Conservation (phyloP, 169 alveolate genomes). For the Babesia ovata region DNA sequence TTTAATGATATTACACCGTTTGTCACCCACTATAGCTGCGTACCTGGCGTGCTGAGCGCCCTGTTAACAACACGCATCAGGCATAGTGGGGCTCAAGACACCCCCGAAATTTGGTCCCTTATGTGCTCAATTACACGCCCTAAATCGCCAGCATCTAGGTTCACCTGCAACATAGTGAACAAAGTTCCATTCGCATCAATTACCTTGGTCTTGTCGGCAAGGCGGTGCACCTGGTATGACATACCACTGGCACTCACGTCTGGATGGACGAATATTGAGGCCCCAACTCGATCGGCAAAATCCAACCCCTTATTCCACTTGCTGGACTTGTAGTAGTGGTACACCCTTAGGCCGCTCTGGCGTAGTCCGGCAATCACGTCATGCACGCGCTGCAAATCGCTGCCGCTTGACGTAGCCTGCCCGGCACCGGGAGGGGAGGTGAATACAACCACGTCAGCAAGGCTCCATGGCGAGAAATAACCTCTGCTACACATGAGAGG, state of each 20-base stretch:
- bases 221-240: slow-evolving; percentile 27
- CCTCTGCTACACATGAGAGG: slow-evolving; percentile 9
- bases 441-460: slow-evolving; percentile 50
- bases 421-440: slow-evolving; percentile 7
- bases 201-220: slow-evolving; percentile 27
- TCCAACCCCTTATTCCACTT: slow-evolving; percentile 54
- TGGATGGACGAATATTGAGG: slow-evolving; percentile 26
- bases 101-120: background rate
- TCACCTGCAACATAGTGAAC: background rate
- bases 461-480: background rate
- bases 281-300: slow-evolving; percentile 44
- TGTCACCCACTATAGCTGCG: background rate
- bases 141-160: background rate
- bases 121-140: background rate
- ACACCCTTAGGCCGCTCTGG: slow-evolving; percentile 23
- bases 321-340: slow-evolving; percentile 61
- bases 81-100: no score
- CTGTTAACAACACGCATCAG: background rate
- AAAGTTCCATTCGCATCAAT: no score
- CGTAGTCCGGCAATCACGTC: slow-evolving; percentile 33
- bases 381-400: slow-evolving; percentile 16
- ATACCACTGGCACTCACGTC: slow-evolving; percentile 2
- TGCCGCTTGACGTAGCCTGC: background rate
- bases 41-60: background rate
- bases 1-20: background rate